phyloP scores from a whole-genome alignment of 2,329 filamentous ascomycete species.

The Fusarium cyanostomum region DNA sequence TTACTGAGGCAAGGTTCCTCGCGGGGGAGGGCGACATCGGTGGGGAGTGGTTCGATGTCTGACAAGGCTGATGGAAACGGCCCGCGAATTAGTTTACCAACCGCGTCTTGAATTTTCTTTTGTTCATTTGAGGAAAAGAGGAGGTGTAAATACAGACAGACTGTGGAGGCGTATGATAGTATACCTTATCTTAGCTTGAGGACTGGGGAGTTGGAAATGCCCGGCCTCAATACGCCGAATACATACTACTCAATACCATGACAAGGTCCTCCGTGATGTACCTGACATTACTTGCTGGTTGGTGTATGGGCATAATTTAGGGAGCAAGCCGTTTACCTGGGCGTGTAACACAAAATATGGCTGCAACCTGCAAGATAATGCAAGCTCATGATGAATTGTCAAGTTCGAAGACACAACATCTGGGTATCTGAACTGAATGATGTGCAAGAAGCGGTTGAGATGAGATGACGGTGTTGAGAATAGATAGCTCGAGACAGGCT shows the following conservation, averaged over 20 bases:
- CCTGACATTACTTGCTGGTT: not conserved
- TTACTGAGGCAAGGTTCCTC: slow-evolving; percentile 33
- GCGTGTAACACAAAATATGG: too few species aligned
- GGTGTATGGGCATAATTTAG: not conserved
- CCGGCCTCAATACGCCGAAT: slow-evolving; percentile 25
- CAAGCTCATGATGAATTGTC: not conserved
- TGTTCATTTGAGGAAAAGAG: slow-evolving; percentile 35
- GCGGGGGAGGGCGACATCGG: slow-evolving; percentile 35
- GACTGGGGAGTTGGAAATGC: slow-evolving; percentile 24
- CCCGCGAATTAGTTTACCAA: slow-evolving; percentile 33
- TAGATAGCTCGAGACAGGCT: not conserved
- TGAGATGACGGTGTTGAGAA: slow-evolving; percentile 18
- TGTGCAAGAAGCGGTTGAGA: slow-evolving; percentile 15
- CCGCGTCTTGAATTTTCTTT: slow-evolving; percentile 41
- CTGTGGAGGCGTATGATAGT: slow-evolving; percentile 30
- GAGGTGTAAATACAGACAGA: slow-evolving; percentile 39
- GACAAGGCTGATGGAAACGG: slow-evolving; percentile 42
- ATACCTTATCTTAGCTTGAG: slow-evolving; percentile 14
- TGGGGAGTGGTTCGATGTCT: slow-evolving; percentile 44
- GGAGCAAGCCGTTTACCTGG: not conserved
- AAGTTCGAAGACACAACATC: not conserved
- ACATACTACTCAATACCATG: slow-evolving; percentile 25
- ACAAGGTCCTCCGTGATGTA: not conserved
- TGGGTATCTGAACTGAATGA: not conserved
- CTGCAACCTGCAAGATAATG: not conserved